phyloP scores from a whole-genome alignment of 1,284 basidiomycete genomes.

The Coniferiporia weirii region DNA sequence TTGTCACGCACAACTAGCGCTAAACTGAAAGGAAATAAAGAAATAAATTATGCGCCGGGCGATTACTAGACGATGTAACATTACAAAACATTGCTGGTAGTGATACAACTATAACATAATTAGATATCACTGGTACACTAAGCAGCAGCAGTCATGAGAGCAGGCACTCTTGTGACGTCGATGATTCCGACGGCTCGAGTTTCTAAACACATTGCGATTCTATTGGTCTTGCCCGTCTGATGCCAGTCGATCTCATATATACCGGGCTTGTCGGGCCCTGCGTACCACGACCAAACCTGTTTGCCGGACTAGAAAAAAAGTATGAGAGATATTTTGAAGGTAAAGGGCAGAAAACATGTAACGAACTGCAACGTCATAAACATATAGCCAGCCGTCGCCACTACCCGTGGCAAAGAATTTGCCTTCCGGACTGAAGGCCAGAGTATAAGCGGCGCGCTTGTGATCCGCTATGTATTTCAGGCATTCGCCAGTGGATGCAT shows the following conservation, averaged over 20 bases:
- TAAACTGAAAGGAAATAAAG: not conserved
- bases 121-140: not conserved
- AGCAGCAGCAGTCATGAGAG: not conserved
- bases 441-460: constrained; percentile 57
- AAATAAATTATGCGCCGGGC: not conserved
- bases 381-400: constrained; percentile 30
- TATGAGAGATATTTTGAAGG: not conserved
- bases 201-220: constrained; percentile 35
- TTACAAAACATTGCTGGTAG: constrained; percentile 4
- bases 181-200: constrained; percentile 31
- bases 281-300: constrained; percentile 30
- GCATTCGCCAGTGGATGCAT: constrained; percentile 69
- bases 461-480: constrained; percentile 63
- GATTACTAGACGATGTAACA: not conserved
- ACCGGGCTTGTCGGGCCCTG: constrained; percentile 29
- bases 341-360: not conserved
- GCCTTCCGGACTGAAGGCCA: constrained; percentile 65
- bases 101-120: constrained; percentile 6
- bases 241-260: constrained; percentile 37
- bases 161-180: constrained; percentile 28
- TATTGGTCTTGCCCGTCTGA: constrained; percentile 27
- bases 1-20: not conserved
- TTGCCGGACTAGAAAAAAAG: constrained; percentile 26
- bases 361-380: constrained; percentile 32
- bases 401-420: constrained; percentile 31